Conservation (phyloP, 164 flowering plant species). For the Magnolia officinalis region DNA sequence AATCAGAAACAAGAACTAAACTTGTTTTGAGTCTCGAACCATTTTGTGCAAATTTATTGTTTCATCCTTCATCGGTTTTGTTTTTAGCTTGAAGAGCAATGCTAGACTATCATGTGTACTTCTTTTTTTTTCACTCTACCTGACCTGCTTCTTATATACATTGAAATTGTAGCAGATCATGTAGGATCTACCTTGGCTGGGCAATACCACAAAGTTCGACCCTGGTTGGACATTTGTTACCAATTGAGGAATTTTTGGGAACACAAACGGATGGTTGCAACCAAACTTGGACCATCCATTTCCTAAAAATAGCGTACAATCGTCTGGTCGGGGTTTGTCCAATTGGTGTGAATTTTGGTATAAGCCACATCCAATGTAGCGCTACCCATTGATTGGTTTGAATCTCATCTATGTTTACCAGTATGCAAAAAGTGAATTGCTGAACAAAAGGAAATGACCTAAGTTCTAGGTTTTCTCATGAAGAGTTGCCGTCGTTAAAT, state of each 20-base stretch:
- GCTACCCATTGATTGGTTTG: neutral
- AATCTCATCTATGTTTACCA: neutral
- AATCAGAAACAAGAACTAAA: no score
- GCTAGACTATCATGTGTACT: no score
- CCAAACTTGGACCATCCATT: neutral
- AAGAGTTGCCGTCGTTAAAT: no score
- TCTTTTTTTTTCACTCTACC: no score
- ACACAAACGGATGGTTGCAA: neutral
- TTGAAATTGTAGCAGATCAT: no score
- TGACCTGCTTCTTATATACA: no score
- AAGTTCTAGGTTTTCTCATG: no score
- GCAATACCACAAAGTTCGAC: neutral
- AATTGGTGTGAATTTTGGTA: neutral
- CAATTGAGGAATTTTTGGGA: neutral
- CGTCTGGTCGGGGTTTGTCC: neutral
- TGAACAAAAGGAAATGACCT: neutral
- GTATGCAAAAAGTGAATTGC: neutral
- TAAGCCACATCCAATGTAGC: neutral
- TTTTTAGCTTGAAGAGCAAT: no score
- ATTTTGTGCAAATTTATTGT: no score
- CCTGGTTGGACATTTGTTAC: neutral
- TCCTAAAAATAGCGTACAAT: neutral
- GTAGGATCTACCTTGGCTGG: neutral
- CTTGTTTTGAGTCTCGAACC: no score
- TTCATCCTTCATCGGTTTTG: no score